Evolutionary conservation across 139 green algal genomes (phyloP), one percentile per base, ranked within the genome.

Genomic region (Diplosphaera chodatii): DNA sequence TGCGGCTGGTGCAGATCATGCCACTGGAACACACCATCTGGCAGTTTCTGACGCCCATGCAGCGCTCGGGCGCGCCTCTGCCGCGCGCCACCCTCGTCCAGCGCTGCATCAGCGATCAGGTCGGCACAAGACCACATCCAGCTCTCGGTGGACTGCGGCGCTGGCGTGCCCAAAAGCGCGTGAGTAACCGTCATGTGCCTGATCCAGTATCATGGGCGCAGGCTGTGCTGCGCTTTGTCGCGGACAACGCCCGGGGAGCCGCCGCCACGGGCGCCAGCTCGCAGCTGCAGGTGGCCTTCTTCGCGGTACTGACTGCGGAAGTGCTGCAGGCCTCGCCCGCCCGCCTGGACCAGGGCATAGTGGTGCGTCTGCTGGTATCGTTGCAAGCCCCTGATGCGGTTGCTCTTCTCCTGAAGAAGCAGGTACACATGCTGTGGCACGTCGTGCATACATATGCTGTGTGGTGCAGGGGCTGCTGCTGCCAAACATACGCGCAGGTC

Each of bases 1-100:
- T 95, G 33, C 88, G 87, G 18, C 83, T 97, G 71, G 83, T 96
- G 48, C 86, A 90, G 48, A 69, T 84, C 15, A 69, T 93, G 56
- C 67, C 79, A 8, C 73, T 98, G 13, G 74, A 89, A 31, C 63
- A 72, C 32, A 74, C 66, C 4, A 55, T 64, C 21, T 97, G 83
- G 77, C 72, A 74, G 4, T 97, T 89, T 71, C 74, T 97, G 65
- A 66, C 31, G 23, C 82, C 78, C 37, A 87, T 91, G 71, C 86
- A 95, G 76, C 55, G 71, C 20, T 83, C 59, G 28, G 90, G 90
- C 29, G 90, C 86, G 25, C 55, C 88, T 1, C 68, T 89, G 20
- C 86, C 91, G 0, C 81, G 90, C 6, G 77, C 84, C 3, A 56
- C 77, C 3, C 78, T 96, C 4, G 88, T 91, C 13, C 67, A 82